These are phyloP conservation scores for Trypanosoma rangeli DNA, from an alignment of 208 protist genomes.

Conservation along the genomic window DNA sequence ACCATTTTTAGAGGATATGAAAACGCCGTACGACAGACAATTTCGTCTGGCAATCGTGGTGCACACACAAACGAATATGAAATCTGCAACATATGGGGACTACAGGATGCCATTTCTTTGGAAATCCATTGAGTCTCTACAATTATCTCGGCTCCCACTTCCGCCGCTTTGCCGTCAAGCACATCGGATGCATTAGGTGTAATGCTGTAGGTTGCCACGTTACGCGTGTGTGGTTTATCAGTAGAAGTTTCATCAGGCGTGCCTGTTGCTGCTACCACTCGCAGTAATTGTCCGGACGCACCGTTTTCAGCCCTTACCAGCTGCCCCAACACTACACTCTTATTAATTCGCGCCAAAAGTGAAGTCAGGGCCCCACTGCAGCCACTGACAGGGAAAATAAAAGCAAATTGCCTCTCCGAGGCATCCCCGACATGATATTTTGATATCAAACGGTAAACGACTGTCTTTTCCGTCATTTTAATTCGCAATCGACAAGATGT, in stretches of 20 bases:
- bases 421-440: slow-evolving; percentile 33
- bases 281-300: slow-evolving; percentile 11
- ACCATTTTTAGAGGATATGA: slow-evolving; percentile 31
- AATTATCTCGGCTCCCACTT: slow-evolving; percentile 13
- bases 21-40: slow-evolving; percentile 45
- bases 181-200: slow-evolving; percentile 13
- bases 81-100: slow-evolving; percentile 19
- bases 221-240: neutral
- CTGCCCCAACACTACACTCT: slow-evolving; percentile 41
- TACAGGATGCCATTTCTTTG: slow-evolving; percentile 8
- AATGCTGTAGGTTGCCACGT: slow-evolving; percentile 12
- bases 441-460: slow-evolving; percentile 41
- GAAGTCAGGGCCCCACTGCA: slow-evolving; percentile 40
- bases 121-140: slow-evolving; percentile 28
- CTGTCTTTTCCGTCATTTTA: slow-evolving; percentile 41
- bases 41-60: slow-evolving; percentile 46
- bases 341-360: slow-evolving; percentile 38
- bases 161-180: neutral
- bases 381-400: slow-evolving; percentile 75
- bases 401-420: slow-evolving; percentile 26
- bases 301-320: slow-evolving; percentile 25
- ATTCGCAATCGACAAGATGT: slow-evolving; percentile 22
- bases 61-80: slow-evolving; percentile 64
- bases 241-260: slow-evolving; percentile 17
- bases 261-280: slow-evolving; percentile 24